Evolutionary conservation across 345 rosid genomes (phyloP).

Genomic region (Gossypium bickii): DNA sequence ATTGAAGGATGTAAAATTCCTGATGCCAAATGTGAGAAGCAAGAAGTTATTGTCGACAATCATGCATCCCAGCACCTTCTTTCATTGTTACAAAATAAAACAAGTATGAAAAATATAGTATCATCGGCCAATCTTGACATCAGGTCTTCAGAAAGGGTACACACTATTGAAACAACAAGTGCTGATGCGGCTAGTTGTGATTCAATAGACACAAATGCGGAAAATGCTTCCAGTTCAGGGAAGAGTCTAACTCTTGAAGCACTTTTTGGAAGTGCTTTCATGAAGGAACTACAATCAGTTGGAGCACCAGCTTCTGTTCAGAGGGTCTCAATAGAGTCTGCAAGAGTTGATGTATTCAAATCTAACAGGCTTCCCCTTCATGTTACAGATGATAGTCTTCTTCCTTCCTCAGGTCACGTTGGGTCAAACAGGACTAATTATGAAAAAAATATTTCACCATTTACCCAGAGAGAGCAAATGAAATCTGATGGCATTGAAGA

Average conservation of each 20-base stretch:
- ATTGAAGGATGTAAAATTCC: conserved; percentile 31
- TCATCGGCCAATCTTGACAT: conserved; percentile 32
- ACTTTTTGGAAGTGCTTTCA: conserved; percentile 92
- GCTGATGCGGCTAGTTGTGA: conserved; percentile 18
- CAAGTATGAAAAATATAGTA: conserved; percentile 28
- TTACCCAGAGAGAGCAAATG: conserved; percentile 37
- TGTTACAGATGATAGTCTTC: conserved; percentile 29
- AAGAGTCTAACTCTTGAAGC: conserved; percentile 81
- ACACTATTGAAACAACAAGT: conserved; percentile 22
- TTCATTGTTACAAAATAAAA: conserved; percentile 68
- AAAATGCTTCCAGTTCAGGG: conserved; percentile 28
- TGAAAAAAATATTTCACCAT: conserved; percentile 28
- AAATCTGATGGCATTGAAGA: conserved; percentile 45
- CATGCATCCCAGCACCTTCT: conserved; percentile 88
- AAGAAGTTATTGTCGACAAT: conserved; percentile 43
- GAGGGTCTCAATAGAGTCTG: conserved; percentile 32
- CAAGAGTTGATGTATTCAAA: conserved; percentile 38
- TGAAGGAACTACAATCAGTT: conserved; percentile 82
- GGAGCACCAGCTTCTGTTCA: conserved; percentile 56
- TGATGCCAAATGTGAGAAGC: conserved; percentile 36
- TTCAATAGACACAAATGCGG: conserved; percentile 38
- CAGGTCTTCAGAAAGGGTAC: conserved; percentile 18
- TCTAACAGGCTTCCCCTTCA: conserved; percentile 32
- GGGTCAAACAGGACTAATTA: conserved; percentile 32
- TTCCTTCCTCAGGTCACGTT: conserved; percentile 27